Base-by-base conservation (phyloP, 352 stramenopile genomes). In the Labyrinthula sp. region DNA sequence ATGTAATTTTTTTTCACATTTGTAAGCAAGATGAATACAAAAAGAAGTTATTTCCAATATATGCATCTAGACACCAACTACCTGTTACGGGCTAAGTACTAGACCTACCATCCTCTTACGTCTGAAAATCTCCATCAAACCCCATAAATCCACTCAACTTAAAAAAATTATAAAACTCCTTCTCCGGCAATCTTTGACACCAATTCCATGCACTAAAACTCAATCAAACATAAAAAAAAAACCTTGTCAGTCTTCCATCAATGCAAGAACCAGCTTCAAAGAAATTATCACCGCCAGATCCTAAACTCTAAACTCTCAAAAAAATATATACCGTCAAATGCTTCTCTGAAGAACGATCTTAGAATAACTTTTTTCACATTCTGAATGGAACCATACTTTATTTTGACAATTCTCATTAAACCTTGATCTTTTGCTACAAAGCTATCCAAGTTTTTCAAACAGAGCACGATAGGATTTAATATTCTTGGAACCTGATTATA, bases 261-360 rank as follows among this genome's bases (percentile, higher is more conserved):
- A n/a, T n/a, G n/a, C n/a, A n/a, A n/a, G n/a, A n/a, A n/a, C 80
- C 81, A 6, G 82, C 81, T 37, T 93, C 82, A 40, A 91, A 92
- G 47, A 89, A 91, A 55, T 92, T 92, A 60, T 92, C 77, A 23
- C 72, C 79, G 22, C 81, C 79, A 41, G n/a, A n/a, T n/a, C n/a
- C n/a, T n/a, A n/a, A n/a, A n/a, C n/a, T n/a, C n/a, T n/a, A n/a
- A n/a, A n/a, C n/a, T n/a, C n/a, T n/a, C n/a, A n/a, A n/a, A n/a
- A n/a, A n/a, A n/a, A n/a, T n/a, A n/a, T n/a, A 73, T 89, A 25
- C 83, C 82, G 56, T 94, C 83, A 58, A 95, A 95, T 4, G 82
- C 84, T 31, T 85, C 81, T 30, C 73, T 67, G 66, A 94, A 95
- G 48, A 95, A 95, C 54, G 94, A 82, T 7, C 81, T 67, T 18